Conservation (phyloP, 805 yeast species). For the Wickerhamomyces canadensis region DNA sequence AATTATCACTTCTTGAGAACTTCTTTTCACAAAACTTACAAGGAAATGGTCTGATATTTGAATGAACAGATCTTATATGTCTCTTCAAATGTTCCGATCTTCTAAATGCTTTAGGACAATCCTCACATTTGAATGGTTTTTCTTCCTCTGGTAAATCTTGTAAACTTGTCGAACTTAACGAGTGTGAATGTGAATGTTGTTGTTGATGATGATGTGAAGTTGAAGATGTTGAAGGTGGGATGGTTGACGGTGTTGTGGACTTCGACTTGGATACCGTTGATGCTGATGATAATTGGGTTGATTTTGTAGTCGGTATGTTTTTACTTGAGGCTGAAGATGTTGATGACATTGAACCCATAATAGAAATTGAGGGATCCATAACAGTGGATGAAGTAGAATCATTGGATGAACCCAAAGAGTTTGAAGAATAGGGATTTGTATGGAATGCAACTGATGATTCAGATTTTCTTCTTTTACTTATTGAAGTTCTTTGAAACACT, state of each 20-base stretch:
- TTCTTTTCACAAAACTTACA: constrained; percentile 58
- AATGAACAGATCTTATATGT: constrained; percentile 67
- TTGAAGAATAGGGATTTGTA: not conserved
- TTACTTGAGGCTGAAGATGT: not conserved
- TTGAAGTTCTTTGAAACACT: constrained; percentile 7
- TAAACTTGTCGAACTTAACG: not conserved
- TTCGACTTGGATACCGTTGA: not conserved
- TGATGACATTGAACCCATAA: not conserved
- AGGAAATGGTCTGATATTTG: constrained; percentile 63
- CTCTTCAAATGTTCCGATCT: constrained; percentile 74
- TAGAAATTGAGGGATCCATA: too few relatives aligned
- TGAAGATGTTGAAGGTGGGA: constrained; percentile 4
- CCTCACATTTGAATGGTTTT: constrained; percentile 57
- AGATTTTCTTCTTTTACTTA: constrained; percentile 20
- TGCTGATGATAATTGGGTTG: not conserved
- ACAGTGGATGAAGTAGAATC: too few relatives aligned
- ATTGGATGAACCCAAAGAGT: constrained; percentile 1
- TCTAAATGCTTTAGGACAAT: constrained; percentile 59
- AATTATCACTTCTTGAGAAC: constrained; percentile 61
- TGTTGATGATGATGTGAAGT: too few relatives aligned
- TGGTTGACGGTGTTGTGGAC: not conserved
- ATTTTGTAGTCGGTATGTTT: not conserved
- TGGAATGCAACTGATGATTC: constrained; percentile 15
- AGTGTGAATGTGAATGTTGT: constrained; percentile 27
- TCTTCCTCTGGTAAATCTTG: constrained; percentile 27